Evolutionary conservation across 139 green algal genomes (phyloP).

Genomic region (Picochlorum sp.): DNA sequence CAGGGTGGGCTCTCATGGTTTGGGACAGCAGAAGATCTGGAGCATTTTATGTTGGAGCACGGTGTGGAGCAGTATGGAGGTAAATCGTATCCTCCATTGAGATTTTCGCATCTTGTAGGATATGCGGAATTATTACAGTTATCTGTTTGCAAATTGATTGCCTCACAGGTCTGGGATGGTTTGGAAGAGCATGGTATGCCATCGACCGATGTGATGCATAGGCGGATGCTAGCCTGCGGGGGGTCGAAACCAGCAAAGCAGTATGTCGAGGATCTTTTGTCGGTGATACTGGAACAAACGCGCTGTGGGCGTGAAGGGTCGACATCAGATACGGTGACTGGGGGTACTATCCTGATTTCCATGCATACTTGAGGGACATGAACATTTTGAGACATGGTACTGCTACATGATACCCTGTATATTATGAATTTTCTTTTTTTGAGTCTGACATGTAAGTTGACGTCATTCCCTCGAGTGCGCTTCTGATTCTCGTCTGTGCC

Average conservation of each 20-base stretch:
- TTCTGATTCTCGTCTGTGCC: not conserved
- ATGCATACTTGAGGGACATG: not conserved
- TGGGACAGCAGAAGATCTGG: not conserved
- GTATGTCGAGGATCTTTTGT: constrained; percentile 3
- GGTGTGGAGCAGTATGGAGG: not conserved
- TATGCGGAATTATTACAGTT: constrained; percentile 80
- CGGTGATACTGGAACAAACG: not conserved
- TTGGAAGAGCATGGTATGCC: not conserved
- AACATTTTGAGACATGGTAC: not conserved
- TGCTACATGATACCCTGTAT: not conserved
- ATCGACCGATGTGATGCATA: constrained; percentile 18
- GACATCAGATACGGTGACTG: not conserved
- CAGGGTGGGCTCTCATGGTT: constrained; percentile 1
- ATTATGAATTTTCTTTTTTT: not conserved
- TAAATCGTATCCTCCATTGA: constrained; percentile 18
- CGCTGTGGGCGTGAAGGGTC: not conserved
- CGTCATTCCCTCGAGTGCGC: not conserved
- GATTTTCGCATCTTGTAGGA: constrained; percentile 67
- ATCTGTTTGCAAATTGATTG: constrained; percentile 67
- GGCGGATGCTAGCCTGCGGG: constrained; percentile 14
- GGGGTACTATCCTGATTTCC: not conserved
- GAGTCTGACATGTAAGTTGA: not conserved
- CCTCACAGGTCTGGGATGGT: constrained; percentile 49
- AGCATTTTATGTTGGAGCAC: constrained; percentile 4
- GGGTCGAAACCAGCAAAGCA: not conserved